phyloP scores from a whole-genome alignment of 106 monocot genomes.

The Hemerocallis citrina region DNA sequence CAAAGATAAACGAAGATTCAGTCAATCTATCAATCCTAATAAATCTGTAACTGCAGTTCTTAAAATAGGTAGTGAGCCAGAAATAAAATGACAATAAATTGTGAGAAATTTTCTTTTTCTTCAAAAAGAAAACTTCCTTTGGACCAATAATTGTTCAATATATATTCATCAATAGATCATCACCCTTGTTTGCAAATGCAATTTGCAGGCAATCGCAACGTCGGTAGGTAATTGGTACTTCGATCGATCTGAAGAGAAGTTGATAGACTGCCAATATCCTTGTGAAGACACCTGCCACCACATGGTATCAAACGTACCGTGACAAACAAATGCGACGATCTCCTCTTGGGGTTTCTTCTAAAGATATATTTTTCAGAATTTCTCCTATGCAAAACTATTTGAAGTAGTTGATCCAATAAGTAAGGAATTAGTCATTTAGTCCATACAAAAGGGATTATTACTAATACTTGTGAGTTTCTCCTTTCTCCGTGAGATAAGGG shows the following conservation, averaged over 20 bases:
- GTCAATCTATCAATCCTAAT: too few relatives aligned
- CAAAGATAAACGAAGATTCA: too few relatives aligned
- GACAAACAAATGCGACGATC: too few relatives aligned
- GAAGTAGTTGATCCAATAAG: not conserved
- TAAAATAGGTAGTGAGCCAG: too few relatives aligned
- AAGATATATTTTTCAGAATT: not conserved
- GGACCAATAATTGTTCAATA: too few relatives aligned
- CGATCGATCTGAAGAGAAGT: slow-evolving; percentile 30
- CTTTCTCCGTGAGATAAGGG: not conserved
- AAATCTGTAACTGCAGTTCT: too few relatives aligned
- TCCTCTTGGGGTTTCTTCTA: not conserved
- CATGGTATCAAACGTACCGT: slow-evolving; percentile 9
- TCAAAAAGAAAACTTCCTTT: too few relatives aligned
- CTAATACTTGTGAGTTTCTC: not conserved
- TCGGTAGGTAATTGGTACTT: slow-evolving; percentile 69
- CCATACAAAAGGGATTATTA: not conserved
- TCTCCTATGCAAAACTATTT: not conserved
- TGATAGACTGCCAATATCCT: slow-evolving; percentile 66
- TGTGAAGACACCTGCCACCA: slow-evolving; percentile 55
- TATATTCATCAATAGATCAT: too few relatives aligned
- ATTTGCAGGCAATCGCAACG: slow-evolving; percentile 41
- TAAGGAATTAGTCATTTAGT: too few relatives aligned
- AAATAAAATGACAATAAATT: too few relatives aligned
- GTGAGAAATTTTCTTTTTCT: too few relatives aligned
- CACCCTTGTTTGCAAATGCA: not conserved